Evolutionary conservation across 2,329 filamentous ascomycete species (phyloP), one percentile per base, ranked within the genome.

Genomic region (Apiospora marii): DNA sequence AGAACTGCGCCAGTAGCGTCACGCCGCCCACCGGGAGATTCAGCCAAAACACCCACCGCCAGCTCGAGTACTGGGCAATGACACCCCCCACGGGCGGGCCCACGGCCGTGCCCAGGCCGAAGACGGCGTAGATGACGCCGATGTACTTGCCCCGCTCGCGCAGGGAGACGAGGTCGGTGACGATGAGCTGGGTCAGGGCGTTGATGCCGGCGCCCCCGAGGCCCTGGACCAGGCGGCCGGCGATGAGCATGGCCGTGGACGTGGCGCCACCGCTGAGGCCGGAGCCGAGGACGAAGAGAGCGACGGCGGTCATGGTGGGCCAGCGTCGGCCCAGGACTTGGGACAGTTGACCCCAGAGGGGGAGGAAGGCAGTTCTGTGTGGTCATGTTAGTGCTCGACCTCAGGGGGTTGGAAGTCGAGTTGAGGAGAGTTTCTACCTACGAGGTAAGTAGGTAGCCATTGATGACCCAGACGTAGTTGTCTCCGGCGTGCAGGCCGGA

Each of bases 241-340:
- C 73, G n/a, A 83, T 81, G 22, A 83, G 75, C 24, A 78, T 76
- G n/a, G 46, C 71, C 8, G 78, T 81, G n/a, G 69, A 80, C 0
- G 80, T 79, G 0, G 82, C 80, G 5, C 77, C 79, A 4, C 77
- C 83, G 71, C 82, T 82, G 14, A 84, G 72, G 7, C 80, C 74
- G 24, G 80, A 82, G 0, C 83, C 83, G 1, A 83, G 51, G 68
- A 84, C 82, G 72, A 84, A 84, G 22, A 83, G 72, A 5, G 78
- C 43, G 14, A 83, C 75, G 1, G 80, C 79, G 0, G 70, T 44
- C 1, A 84, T 48, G 68, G 82, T 83, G 4, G 22, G 46, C 46
- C 46, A 48, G 1, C 46, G 16, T 5, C 46, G 3, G 6, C 46
- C 46, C 46, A 48, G 22, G 16, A 48, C 19, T 3, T 48, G 19